phyloP scores from a whole-genome alignment of 306 rosid species.

The Aeschynomene evenia region DNA sequence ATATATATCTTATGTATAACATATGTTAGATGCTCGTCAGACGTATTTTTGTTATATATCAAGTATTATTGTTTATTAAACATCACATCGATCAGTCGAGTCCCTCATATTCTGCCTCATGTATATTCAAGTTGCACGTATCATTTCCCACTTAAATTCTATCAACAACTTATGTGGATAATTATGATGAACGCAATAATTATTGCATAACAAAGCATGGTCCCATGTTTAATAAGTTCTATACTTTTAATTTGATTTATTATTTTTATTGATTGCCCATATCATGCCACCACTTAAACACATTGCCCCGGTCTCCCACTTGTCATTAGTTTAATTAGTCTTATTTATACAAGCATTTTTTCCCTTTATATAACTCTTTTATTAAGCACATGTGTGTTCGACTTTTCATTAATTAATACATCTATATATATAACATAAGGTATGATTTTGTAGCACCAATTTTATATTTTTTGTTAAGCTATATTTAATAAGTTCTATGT shows the following conservation, averaged over 20 bases:
- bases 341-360: background rate
- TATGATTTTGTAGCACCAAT: background rate
- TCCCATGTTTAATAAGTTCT: background rate
- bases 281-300: slow-evolving; percentile 4
- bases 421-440: no score
- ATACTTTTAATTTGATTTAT: background rate
- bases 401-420: no score
- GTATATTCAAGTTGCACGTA: no score
- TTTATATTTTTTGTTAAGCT: background rate
- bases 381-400: background rate
- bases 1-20: no score
- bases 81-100: no score
- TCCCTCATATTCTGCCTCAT: no score
- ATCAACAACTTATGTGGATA: background rate
- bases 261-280: background rate
- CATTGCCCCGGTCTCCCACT: background rate
- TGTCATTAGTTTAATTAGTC: background rate
- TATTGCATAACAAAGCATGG: background rate
- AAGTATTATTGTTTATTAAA: no score
- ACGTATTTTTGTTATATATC: no score
- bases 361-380: background rate
- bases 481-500: no score
- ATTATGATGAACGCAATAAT: slow-evolving; percentile 6
- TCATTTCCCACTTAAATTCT: background rate
- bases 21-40: no score